Base-by-base conservation (phyloP, 164 flowering plant genomes). In the Tinospora cordifolia region DNA sequence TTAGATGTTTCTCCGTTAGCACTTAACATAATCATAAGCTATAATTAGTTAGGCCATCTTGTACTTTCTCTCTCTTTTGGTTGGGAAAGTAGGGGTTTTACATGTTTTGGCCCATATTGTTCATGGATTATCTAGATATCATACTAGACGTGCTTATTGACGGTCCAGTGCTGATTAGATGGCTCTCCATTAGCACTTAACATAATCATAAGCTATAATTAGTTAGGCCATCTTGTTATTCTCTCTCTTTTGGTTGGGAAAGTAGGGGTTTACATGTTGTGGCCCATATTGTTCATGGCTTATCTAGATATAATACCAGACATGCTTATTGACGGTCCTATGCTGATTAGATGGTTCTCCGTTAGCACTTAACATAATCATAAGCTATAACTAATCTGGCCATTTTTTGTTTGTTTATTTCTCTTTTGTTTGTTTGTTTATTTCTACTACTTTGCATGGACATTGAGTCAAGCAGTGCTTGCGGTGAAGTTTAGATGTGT, bases 11-110 rank as follows among this genome's bases (percentile, higher is more conserved):
- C 21, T 19, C 60, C 60, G 24, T 54, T 9, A 54, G 60, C 60
- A 54, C 60, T 54, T 54, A 54, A 54, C 60, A 54, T 54, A 54
- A n/a, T 54, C 24, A 54, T 54, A 54, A 54, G 60, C 60, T 54
- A 54, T n/a, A 54, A 7, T 15, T n/a, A 54, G 8, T n/a, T 17
- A 21, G 24, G 60, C 21, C 60, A n/a, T 25, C 25, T n/a, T 54
- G 60, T 54, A n/a, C 2, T 54, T 54, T 15, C 22, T n/a, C 8
- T 19, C 60, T 54, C 60, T 17, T 19, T 54, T 2, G 10, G 25
- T 21, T 9, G 19, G 59, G 8, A 0, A n/a, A 54, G 9, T 8
- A 1, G 24, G 21, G 60, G 9, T 17, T n/a, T 15, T 54, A n/a
- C 54, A 54, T 30, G 36, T 51, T n/a, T 24, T 54, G 60, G 60